Base-by-base conservation (phyloP, 495 filamentous ascomycete genomes). In the Neurospora sp. region DNA sequence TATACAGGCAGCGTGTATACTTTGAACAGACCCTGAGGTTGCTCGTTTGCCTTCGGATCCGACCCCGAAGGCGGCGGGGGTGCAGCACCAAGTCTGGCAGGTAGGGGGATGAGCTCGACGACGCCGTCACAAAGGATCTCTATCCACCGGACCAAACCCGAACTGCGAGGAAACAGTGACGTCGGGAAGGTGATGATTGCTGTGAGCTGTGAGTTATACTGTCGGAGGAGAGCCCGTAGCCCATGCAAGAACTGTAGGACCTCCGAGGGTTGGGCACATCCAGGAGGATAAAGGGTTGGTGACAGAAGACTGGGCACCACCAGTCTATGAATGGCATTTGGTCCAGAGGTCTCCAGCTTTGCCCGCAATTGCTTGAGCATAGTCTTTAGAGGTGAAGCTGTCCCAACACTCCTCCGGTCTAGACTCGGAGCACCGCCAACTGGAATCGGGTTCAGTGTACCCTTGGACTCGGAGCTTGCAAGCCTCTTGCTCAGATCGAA, bases 401-500 rank as follows among this genome's bases (percentile, higher is more conserved):
- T 40, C 6, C 70, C 65, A 40, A 45, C 72, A 41, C 53, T 38
- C 18, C 53, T 40, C 12, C 70, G 22, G 35, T 77, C 72, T 40
- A 81, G 70, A 35, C 35, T 69, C 8, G 80, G 75, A 14, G 78
- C 71, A 40, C 73, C 59, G 79, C 86, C 81, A 72, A 83, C 70
- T 73, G 84, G 77, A 79, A 85, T 78, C 74, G 78, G 77, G 87
- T 82, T 77, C n/a, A 86, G 74, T 39, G 82, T 68, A 0, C 84
- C 84, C 73, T 84, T 84, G 45, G 79, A 76, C 82, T 87, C 61
- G 75, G 78, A 39, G 85, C 93, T 82, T 10, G 84, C 81, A 42
- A 98, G 89, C 16, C 93, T 91, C 81, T 96, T 97, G 18, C 89
- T 92, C 65, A 98, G 88, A 78, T 98, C 94, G 83, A 97, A 98